phyloP scores from a whole-genome alignment of 768 basidiomycete species.

The Psilocybe azurescens region DNA sequence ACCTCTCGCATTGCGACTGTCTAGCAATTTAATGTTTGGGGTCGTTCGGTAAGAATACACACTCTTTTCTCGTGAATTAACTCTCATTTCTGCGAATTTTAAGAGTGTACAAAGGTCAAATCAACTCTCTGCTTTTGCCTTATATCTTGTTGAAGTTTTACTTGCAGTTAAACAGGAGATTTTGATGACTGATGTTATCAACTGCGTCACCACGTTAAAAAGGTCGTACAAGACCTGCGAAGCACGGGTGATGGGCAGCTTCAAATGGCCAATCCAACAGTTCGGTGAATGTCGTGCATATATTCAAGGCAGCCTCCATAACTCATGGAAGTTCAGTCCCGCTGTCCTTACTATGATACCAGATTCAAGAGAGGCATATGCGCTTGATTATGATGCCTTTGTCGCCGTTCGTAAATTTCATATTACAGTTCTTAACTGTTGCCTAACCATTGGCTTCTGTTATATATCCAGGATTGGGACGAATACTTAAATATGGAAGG shows the following conservation, averaged over 20 bases:
- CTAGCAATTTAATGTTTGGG: conserved; percentile 89
- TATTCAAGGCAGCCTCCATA: conserved; percentile 1
- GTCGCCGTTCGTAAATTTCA: conserved; percentile 52
- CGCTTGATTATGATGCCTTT: conserved; percentile 69
- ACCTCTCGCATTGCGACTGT: conserved; percentile 84
- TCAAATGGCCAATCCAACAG: conserved; percentile 60
- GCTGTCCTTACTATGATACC: conserved; percentile 56
- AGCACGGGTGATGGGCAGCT: conserved; percentile 34
- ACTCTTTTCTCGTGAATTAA: not conserved
- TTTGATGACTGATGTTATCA: conserved; percentile 79
- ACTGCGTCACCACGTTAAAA: conserved; percentile 80
- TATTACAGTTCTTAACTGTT: not conserved
- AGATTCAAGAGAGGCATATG: conserved; percentile 53
- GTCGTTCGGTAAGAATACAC: conserved; percentile 68
- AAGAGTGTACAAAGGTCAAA: conserved; percentile 51
- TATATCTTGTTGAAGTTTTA: not conserved
- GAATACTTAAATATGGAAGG: conserved; percentile 58
- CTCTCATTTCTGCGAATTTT: not conserved
- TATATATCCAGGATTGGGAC: conserved; percentile 59
- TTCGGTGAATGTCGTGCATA: conserved; percentile 46
- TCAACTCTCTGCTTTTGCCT: not conserved
- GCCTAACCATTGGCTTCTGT: not conserved
- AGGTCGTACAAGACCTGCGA: conserved; percentile 72
- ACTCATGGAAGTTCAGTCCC: conserved; percentile 37
- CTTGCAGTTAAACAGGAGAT: conserved; percentile 81